phyloP scores from a whole-genome alignment of 495 filamentous ascomycete species.

The Cudoniella acicularis region DNA sequence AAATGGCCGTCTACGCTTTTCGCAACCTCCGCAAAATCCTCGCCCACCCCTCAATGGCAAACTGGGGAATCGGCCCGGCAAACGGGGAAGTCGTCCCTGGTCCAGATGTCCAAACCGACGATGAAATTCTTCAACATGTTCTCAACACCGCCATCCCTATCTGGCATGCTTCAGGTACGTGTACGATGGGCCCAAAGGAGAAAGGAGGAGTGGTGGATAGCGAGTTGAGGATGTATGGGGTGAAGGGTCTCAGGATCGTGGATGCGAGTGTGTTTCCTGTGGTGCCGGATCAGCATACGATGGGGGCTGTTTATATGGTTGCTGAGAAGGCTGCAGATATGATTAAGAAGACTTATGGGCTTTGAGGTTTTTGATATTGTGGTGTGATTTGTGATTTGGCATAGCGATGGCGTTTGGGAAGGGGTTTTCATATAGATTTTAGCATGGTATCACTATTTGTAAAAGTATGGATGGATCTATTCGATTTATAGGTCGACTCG shows the following conservation, averaged over 20 bases:
- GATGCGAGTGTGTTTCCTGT: constrained; percentile 34
- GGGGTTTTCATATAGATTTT: too few relatives aligned
- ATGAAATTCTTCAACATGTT: constrained; percentile 39
- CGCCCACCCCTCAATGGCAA: neutral
- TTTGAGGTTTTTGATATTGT: neutral
- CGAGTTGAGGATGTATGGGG: constrained; percentile 50
- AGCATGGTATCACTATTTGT: too few relatives aligned
- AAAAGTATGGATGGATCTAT: too few relatives aligned
- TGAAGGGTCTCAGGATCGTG: constrained; percentile 46
- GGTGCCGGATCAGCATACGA: constrained; percentile 53
- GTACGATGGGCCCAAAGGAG: constrained; percentile 54
- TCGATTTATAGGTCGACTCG: too few relatives aligned
- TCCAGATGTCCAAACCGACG: constrained; percentile 30
- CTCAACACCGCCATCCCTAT: constrained; percentile 28
- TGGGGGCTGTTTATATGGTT: constrained; percentile 52
- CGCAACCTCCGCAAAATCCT: neutral
- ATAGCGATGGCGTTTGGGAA: neutral
- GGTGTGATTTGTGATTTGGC: neutral
- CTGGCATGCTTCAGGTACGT: constrained; percentile 52
- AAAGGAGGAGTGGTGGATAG: constrained; percentile 53
- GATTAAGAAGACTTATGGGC: constrained; percentile 22
- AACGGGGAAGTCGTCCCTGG: constrained; percentile 48
- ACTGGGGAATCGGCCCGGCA: neutral
- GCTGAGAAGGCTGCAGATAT: constrained; percentile 57
- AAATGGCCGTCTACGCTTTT: neutral